Base-by-base conservation (phyloP, 164 flowering plant genomes). In the Pachysandra terminalis region DNA sequence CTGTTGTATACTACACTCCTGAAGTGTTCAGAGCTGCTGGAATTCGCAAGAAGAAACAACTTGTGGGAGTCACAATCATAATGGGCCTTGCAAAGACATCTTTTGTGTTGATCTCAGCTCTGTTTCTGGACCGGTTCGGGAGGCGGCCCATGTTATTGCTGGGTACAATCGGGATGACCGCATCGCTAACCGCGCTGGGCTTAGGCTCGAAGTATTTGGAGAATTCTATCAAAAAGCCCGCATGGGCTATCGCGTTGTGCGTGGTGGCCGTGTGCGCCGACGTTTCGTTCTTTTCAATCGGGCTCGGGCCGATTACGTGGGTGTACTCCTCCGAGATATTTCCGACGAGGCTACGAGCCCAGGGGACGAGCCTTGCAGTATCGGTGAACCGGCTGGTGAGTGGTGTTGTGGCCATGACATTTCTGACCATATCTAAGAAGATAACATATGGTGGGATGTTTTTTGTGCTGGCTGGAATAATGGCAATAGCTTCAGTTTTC, bases 281-380 rank as follows among this genome's bases (percentile, higher is more conserved):
- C 37, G 96, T 86, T 0, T 82, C 93, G 1, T 89, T 87, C 77
- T 95, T 95, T 53, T 90, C 94, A 0, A 89, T 90, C 32, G 99
- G 99, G 78, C 88, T 88, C 35, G 94, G 97, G 66, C 93, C 96
- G 7, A 82, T 91, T 1, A 86, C 95, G 0, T 87, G 90, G 91
- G 97, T 91, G 22, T 91, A 86, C 82, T 74, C 90, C 3, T 82
- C 90, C 1, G 95, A 91, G 77, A 84, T 91, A 22, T 91, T 91
- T 58, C 91, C 92, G 7, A 67, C 68, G 66, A 77, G 85, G 59
- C 61, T 87, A 9, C 71, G 96, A 49, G 96, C 92, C 13, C 90
- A 86, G 71, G 96, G 93, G 0, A 51, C 87, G 24, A 77, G 85
- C 56, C 24, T 90, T 40, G 87, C 88, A 0, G 79, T 90, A 5